Evolutionary conservation across 73 alveolate genomes (phyloP).

Genomic region (Paraurostyla sp.): DNA sequence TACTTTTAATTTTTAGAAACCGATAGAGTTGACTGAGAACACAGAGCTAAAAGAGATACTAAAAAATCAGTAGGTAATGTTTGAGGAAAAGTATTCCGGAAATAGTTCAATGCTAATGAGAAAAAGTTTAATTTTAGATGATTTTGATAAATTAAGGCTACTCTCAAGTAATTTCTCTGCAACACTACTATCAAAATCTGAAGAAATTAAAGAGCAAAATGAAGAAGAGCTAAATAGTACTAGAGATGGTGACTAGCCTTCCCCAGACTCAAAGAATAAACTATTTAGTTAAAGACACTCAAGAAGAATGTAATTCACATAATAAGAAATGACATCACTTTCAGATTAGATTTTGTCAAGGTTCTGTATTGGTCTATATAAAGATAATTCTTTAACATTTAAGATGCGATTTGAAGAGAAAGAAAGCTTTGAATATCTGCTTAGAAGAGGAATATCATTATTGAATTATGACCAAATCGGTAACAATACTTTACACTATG

Average conservation of each 20-base stretch:
- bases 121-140: slow-evolving; percentile 22
- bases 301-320: background rate
- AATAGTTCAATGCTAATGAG: background rate
- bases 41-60: background rate
- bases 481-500: background rate
- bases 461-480: background rate
- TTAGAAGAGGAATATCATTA: background rate
- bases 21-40: background rate
- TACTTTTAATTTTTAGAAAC: background rate
- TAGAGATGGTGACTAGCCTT: background rate
- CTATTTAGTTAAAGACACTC: background rate
- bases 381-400: slow-evolving; percentile 27
- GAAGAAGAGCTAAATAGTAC: background rate
- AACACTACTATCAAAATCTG: background rate
- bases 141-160: background rate
- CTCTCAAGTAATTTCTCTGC: background rate
- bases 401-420: background rate
- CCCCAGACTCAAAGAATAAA: background rate
- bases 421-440: background rate
- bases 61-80: background rate
- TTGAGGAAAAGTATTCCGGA: slow-evolving; percentile 2
- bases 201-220: background rate
- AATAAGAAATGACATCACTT: background rate
- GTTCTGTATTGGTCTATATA: slow-evolving; percentile 10
- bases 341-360: slow-evolving; percentile 5